Evolutionary conservation across 768 basidiomycete species (phyloP).

Genomic region (Auriscalpium microsporum): DNA sequence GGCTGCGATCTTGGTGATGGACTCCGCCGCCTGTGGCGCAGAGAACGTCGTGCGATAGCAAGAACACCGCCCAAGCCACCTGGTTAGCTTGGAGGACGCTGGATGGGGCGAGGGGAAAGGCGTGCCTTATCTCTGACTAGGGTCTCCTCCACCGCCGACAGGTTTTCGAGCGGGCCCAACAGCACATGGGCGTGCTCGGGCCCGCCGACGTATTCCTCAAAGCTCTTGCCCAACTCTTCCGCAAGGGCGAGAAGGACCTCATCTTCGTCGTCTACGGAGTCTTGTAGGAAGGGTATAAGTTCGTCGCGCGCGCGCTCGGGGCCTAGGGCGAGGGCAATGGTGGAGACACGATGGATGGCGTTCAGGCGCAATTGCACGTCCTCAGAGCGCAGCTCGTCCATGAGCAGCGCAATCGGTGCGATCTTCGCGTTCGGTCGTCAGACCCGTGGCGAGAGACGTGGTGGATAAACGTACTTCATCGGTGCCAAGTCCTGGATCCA

Average conservation of each 20-base stretch:
- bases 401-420: slow-evolving; percentile 91
- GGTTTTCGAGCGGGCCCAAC: slow-evolving; percentile 87
- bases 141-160: slow-evolving; percentile 96
- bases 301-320: slow-evolving; percentile 93
- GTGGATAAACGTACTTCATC: slow-evolving; percentile 52
- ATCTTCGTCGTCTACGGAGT: slow-evolving; percentile 99
- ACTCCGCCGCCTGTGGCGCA: slow-evolving; percentile 75
- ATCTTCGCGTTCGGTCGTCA: slow-evolving; percentile 37
- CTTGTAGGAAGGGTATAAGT: slow-evolving; percentile 93
- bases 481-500: slow-evolving; percentile 57
- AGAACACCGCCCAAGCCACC: too few relatives aligned
- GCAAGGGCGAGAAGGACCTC: slow-evolving; percentile 93
- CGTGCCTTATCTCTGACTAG: slow-evolving; percentile 93
- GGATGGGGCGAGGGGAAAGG: neutral
- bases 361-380: slow-evolving; percentile 95
- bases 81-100: neutral
- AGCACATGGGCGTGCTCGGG: slow-evolving; percentile 78
- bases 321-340: slow-evolving; percentile 94
- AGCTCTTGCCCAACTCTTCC: slow-evolving; percentile 86
- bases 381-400: slow-evolving; percentile 97
- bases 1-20: slow-evolving; percentile 81
- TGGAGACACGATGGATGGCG: slow-evolving; percentile 94
- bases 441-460: neutral
- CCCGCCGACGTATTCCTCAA: slow-evolving; percentile 94
- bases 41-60: slow-evolving; percentile 3